phyloP scores from a whole-genome alignment of 345 rosid genomes.

The Camelina neglecta region DNA sequence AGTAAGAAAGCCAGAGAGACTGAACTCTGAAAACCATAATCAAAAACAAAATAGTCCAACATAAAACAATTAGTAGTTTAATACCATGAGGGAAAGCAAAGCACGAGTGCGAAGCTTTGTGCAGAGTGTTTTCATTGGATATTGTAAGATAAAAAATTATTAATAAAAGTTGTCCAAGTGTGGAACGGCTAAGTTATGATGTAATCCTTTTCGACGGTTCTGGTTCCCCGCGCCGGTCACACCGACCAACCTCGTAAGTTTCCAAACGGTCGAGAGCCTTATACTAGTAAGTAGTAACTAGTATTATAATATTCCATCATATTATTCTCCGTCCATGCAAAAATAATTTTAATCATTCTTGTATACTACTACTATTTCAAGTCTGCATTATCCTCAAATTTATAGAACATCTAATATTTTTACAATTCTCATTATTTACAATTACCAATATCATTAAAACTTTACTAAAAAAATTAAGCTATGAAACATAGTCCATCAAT shows the following conservation, averaged over 20 bases:
- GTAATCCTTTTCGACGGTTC: slow-evolving; percentile 39
- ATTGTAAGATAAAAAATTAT: neutral
- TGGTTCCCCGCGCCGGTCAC: slow-evolving; percentile 47
- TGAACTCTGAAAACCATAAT: neutral
- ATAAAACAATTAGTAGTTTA: slow-evolving; percentile 13
- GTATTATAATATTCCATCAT: neutral
- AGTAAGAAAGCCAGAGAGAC: neutral
- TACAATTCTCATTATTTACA: too few relatives aligned
- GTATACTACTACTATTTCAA: too few relatives aligned
- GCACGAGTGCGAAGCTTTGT: slow-evolving; percentile 40
- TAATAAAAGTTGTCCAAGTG: neutral
- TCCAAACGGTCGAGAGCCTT: slow-evolving; percentile 37
- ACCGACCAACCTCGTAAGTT: slow-evolving; percentile 48
- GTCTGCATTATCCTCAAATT: too few relatives aligned
- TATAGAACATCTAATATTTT: too few relatives aligned
- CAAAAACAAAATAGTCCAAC: slow-evolving; percentile 22
- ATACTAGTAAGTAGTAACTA: neutral
- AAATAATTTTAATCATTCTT: too few relatives aligned
- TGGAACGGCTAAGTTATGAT: slow-evolving; percentile 39
- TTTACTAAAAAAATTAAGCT: too few relatives aligned
- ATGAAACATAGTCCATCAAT: too few relatives aligned
- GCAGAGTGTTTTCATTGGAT: slow-evolving; percentile 43
- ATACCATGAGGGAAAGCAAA: slow-evolving; percentile 30
- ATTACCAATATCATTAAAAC: too few relatives aligned
- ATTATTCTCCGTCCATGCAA: slow-evolving; percentile 30